phyloP scores from a whole-genome alignment of 805 yeast species.

The Osmozyma mogii region DNA sequence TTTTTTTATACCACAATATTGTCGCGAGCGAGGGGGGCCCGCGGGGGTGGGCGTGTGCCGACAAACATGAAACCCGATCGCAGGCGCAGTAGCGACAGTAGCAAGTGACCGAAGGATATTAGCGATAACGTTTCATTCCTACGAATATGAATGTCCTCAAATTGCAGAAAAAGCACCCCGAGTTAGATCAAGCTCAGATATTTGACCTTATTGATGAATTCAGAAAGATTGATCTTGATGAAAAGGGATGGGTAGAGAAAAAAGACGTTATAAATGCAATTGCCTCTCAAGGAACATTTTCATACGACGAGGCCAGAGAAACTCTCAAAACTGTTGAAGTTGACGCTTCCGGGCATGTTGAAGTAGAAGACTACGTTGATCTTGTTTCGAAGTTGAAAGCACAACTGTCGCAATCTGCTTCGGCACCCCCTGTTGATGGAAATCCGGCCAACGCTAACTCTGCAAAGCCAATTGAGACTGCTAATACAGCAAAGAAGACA shows the following conservation, averaged over 20 bases:
- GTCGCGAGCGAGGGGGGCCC: neutral
- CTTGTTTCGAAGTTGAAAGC: slow-evolving; percentile 73
- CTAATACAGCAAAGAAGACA: slow-evolving; percentile 46
- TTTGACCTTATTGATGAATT: slow-evolving; percentile 82
- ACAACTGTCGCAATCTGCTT: slow-evolving; percentile 13
- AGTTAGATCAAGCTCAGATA: slow-evolving; percentile 76
- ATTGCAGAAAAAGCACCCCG: slow-evolving; percentile 72
- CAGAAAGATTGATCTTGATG: slow-evolving; percentile 77
- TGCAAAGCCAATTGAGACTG: slow-evolving; percentile 37
- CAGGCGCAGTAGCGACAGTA: no score
- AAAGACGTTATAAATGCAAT: slow-evolving; percentile 81
- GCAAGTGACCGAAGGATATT: neutral
- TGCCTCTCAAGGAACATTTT: slow-evolving; percentile 67
- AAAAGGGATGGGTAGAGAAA: slow-evolving; percentile 91
- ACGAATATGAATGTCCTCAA: slow-evolving; percentile 33
- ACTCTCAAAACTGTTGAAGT: slow-evolving; percentile 85
- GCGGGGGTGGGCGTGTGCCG: neutral
- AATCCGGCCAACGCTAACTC: slow-evolving; percentile 10
- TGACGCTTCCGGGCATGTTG: slow-evolving; percentile 96
- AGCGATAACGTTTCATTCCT: neutral
- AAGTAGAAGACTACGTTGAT: slow-evolving; percentile 87
- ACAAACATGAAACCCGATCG: neutral
- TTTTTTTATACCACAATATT: neutral
- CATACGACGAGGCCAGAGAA: slow-evolving; percentile 91
- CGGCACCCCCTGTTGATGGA: slow-evolving; percentile 20